Evolutionary conservation across 306 rosid genomes (phyloP).

Genomic region (Casuarina equisetifolia): DNA sequence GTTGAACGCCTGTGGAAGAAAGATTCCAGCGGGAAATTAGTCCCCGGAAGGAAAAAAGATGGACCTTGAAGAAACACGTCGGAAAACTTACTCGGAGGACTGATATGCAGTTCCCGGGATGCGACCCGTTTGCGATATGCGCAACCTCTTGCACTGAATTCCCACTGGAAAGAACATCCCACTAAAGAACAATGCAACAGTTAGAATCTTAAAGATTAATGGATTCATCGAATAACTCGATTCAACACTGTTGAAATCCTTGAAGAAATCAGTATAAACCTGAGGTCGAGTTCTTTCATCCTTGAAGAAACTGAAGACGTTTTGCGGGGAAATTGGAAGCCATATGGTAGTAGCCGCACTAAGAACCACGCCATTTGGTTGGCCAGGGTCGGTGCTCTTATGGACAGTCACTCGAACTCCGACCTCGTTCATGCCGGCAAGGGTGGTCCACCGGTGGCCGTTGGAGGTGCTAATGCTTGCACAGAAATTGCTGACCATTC

Average conservation of each 20-base stretch:
- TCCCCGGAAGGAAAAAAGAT: too few species aligned
- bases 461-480: slow-evolving; percentile 75
- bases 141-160: slow-evolving; percentile 92
- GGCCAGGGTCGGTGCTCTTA: slow-evolving; percentile 81
- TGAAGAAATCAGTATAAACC: slow-evolving; percentile 32
- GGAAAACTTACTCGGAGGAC: slow-evolving; percentile 67
- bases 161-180: slow-evolving; percentile 95
- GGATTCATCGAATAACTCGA: too few species aligned
- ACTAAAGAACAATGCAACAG: slow-evolving; percentile 38
- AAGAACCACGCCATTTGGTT: slow-evolving; percentile 81
- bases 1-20: slow-evolving; percentile 57
- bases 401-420: slow-evolving; percentile 79
- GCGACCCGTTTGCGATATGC: slow-evolving; percentile 88
- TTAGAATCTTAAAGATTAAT: not conserved
- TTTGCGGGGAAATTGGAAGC: slow-evolving; percentile 84
- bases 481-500: slow-evolving; percentile 85
- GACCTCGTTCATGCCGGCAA: slow-evolving; percentile 69
- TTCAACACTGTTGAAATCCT: too few species aligned
- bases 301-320: slow-evolving; percentile 84
- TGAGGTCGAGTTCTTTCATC: slow-evolving; percentile 88
- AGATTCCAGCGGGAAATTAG: too few species aligned
- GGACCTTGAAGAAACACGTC: not conserved
- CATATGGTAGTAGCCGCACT: slow-evolving; percentile 93
- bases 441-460: slow-evolving; percentile 80
- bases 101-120: slow-evolving; percentile 90